A percentile compares a stretch with the other conserved stretches of the same genome.
phyloP scores from a whole-genome alignment of 176 grass and related monocot genomes.

The Pontederia paniculata region DNA sequence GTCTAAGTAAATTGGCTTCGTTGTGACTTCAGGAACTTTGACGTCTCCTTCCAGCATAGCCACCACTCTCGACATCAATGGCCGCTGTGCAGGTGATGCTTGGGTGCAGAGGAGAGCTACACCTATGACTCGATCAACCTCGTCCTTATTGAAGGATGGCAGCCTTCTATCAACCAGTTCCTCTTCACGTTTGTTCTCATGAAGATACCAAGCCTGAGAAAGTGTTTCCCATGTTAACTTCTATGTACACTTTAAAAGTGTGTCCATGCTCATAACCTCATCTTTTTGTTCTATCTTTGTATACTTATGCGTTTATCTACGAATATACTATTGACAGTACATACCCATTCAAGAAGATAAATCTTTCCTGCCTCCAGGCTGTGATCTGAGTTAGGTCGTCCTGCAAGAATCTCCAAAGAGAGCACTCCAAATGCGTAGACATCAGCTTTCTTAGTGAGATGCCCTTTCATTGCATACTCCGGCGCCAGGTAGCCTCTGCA shows the following conservation, averaged over 20 bases:
- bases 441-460: conserved; percentile 22
- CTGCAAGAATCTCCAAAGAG: conserved; percentile 26
- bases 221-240: neutral
- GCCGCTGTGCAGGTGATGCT: too few species aligned
- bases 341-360: conserved; percentile 37
- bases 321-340: neutral
- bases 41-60: conserved; percentile 12
- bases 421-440: conserved; percentile 27
- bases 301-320: neutral
- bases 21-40: neutral
- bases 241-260: neutral
- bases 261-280: too few species aligned
- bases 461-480: too few species aligned
- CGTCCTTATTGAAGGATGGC: neutral
- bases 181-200: too few species aligned
- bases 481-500: too few species aligned
- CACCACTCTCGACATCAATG: too few species aligned
- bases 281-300: neutral
- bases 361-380: too few species aligned
- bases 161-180: conserved; percentile 22
- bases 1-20: conserved; percentile 11
- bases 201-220: conserved; percentile 32
- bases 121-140: too few species aligned
- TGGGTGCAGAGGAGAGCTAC: too few species aligned
- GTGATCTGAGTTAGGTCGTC: too few species aligned